phyloP scores from a whole-genome alignment of 2,329 filamentous ascomycete species.

The Cladosporium cucumerinum region DNA sequence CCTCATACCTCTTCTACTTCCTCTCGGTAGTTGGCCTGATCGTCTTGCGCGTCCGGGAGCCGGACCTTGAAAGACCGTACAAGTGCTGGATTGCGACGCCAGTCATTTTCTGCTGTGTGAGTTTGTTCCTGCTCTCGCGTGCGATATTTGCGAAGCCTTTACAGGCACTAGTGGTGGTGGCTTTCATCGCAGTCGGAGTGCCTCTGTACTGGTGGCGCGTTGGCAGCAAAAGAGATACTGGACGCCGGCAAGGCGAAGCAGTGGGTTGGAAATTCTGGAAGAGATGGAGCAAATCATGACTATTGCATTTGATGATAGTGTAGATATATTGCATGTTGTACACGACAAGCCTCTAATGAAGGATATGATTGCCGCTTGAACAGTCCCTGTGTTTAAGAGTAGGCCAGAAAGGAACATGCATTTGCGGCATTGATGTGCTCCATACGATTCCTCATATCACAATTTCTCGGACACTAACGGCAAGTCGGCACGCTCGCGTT shows the following conservation, averaged over 20 bases:
- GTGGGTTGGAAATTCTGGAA: conserved; percentile 41
- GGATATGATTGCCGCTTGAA: neutral
- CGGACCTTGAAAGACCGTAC: conserved; percentile 83
- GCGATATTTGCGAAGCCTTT: conserved; percentile 87
- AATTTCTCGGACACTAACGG: neutral
- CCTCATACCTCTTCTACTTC: conserved; percentile 97
- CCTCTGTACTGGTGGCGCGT: conserved; percentile 89
- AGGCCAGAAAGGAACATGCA: neutral
- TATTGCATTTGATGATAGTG: neutral
- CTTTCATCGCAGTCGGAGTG: conserved; percentile 77
- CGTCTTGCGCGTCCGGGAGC: conserved; percentile 81
- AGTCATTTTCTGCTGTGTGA: conserved; percentile 97
- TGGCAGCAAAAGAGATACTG: conserved; percentile 50
- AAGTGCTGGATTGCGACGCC: conserved; percentile 95
- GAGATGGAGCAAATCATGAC: conserved; percentile 35
- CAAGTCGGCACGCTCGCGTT: neutral
- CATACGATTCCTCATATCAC: neutral
- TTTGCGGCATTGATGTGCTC: neutral
- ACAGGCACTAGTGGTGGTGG: conserved; percentile 83
- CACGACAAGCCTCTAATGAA: neutral
- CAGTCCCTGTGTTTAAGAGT: neutral
- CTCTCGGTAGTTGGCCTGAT: conserved; percentile 91
- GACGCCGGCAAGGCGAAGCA: conserved; percentile 28
- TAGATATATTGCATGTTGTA: conserved; percentile 1
- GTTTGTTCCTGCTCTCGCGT: conserved; percentile 81